A percentile compares a stretch with the other conserved stretches of the same genome.
phyloP scores from a whole-genome alignment of 495 filamentous ascomycete species.

The Trypethelium eluteriae region DNA sequence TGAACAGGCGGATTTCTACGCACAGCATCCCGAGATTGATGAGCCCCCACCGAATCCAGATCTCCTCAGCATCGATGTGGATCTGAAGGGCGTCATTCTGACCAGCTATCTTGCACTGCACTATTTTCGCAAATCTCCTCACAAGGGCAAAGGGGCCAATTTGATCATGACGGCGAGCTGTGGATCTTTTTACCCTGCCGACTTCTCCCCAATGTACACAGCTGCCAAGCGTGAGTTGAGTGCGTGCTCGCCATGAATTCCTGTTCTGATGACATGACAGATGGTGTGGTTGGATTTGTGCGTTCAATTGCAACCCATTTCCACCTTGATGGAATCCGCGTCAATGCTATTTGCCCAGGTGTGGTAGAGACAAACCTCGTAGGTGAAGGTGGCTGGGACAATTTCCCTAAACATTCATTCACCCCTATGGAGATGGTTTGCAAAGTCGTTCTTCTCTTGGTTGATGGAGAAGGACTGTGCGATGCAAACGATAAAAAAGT shows the following conservation, averaged over 20 bases:
- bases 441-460: slow-evolving; percentile 24
- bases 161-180: slow-evolving; percentile 31
- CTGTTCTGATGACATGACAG: not conserved
- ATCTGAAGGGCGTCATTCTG: slow-evolving; percentile 30
- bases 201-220: slow-evolving; percentile 28
- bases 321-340: slow-evolving; percentile 25
- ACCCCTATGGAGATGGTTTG: slow-evolving; percentile 30
- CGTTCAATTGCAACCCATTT: slow-evolving; percentile 23
- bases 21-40: slow-evolving; percentile 20
- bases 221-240: slow-evolving; percentile 20
- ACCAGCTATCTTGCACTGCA: slow-evolving; percentile 30
- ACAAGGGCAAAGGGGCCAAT: slow-evolving; percentile 19
- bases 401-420: slow-evolving; percentile 27
- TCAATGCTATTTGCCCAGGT: slow-evolving; percentile 30
- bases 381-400: slow-evolving; percentile 23
- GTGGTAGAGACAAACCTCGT: slow-evolving; percentile 31
- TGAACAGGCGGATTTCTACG: slow-evolving; percentile 29
- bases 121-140: slow-evolving; percentile 25
- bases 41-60: slow-evolving; percentile 26
- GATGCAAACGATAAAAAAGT: slow-evolving; percentile 21
- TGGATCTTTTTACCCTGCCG: slow-evolving; percentile 29
- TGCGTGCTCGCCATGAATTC: not conserved
- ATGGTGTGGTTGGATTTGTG: slow-evolving; percentile 28
- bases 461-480: slow-evolving; percentile 25
- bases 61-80: slow-evolving; percentile 27